Conservation (phyloP, 2,329 filamentous ascomycete genomes). For the Microsporum canis region DNA sequence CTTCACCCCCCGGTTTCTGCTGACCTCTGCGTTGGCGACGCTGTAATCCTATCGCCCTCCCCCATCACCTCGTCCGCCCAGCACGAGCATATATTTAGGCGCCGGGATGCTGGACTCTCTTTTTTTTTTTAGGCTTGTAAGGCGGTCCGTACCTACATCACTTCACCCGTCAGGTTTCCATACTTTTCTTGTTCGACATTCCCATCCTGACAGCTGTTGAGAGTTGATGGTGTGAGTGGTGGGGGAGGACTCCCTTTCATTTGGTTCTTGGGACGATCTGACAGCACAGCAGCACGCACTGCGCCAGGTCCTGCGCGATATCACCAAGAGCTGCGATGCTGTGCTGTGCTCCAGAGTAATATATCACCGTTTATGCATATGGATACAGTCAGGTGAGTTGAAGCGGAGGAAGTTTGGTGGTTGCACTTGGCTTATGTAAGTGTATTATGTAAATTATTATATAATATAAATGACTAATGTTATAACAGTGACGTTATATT, state of each 20-base stretch:
- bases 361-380: conserved; percentile 1
- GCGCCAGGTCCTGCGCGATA: conserved; percentile 1
- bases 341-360: not conserved
- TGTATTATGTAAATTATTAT: not conserved
- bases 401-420: not conserved
- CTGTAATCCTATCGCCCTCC: conserved; percentile 10
- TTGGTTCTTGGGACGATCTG: conserved; percentile 3
- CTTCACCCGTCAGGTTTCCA: not conserved
- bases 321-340: not conserved
- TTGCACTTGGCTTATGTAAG: not conserved
- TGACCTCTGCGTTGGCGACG: conserved; percentile 12
- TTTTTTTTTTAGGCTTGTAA: not conserved
- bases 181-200: not conserved
- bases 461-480: not conserved
- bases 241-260: not conserved
- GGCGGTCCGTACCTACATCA: conserved; percentile 2
- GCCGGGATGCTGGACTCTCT: not conserved
- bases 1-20: conserved; percentile 1
- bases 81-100: not conserved
- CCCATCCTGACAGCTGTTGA: not conserved
- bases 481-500: not conserved
- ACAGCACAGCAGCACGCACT: conserved; percentile 2
- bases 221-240: not conserved
- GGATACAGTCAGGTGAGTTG: not conserved
- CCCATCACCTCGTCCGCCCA: not conserved